phyloP scores from a whole-genome alignment of 352 stramenopile genomes.

The Pythium myriotylum region DNA sequence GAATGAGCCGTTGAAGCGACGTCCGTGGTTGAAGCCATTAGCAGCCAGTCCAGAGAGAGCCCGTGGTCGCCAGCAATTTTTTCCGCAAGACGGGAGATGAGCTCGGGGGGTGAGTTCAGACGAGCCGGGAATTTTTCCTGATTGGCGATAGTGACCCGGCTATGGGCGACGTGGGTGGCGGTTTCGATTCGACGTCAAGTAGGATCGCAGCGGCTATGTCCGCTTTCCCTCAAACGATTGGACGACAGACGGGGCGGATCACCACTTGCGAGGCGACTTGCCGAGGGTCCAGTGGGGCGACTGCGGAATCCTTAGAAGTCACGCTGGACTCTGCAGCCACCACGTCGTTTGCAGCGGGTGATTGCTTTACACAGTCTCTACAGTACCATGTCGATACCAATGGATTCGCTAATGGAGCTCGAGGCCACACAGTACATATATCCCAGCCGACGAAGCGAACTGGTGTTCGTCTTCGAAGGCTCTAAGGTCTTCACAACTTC shows the following conservation, averaged over 20 bases:
- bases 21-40: background rate
- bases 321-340: too few relatives aligned
- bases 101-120: background rate
- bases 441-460: too few relatives aligned
- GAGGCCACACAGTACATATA: too few relatives aligned
- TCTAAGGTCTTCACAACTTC: too few relatives aligned
- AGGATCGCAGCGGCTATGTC: background rate
- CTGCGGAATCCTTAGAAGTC: too few relatives aligned
- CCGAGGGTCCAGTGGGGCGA: background rate
- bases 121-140: background rate
- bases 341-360: too few relatives aligned
- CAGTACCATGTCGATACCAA: too few relatives aligned
- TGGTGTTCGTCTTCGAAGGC: too few relatives aligned
- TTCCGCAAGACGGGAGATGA: conserved; percentile 1
- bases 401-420: too few relatives aligned
- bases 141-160: background rate
- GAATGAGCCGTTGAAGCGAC: background rate
- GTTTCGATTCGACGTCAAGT: background rate
- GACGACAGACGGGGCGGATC: background rate
- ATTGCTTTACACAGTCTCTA: too few relatives aligned
- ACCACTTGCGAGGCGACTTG: background rate
- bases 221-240: background rate
- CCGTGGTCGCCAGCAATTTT: background rate
- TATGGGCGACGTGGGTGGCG: background rate
- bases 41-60: background rate